These are phyloP conservation scores for Colletotrichum acutatum DNA, from an alignment of 2,329 filamentous ascomycete genomes.

Conservation along the genomic window DNA sequence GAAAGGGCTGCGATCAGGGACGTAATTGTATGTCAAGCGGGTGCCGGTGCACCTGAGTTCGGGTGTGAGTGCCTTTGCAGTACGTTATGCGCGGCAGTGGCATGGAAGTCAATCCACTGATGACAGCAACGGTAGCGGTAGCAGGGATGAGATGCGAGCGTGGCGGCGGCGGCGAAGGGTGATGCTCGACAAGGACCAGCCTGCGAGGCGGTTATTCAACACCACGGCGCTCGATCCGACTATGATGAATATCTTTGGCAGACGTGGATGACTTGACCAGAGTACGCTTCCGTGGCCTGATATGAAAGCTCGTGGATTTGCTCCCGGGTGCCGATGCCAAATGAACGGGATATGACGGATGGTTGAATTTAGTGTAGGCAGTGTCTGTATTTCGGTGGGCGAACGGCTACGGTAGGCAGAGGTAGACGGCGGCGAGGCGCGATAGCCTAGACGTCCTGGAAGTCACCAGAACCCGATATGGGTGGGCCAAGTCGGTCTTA, in stretches of 20 bases:
- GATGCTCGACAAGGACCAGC: constrained; percentile 14
- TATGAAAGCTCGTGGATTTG: background rate
- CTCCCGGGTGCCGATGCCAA: background rate
- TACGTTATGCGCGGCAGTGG: constrained; percentile 1
- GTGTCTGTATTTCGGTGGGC: background rate
- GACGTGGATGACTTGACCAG: constrained; percentile 1
- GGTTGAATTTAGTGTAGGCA: background rate
- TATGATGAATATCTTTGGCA: background rate
- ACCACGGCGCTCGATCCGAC: background rate
- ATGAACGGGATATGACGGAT: constrained; percentile 1
- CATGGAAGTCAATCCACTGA: constrained; percentile 3
- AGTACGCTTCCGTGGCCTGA: background rate
- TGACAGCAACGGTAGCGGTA: background rate
- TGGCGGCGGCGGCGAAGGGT: constrained; percentile 8
- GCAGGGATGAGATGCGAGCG: constrained; percentile 19
- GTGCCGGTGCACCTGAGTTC: background rate
- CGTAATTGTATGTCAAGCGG: constrained; percentile 1
- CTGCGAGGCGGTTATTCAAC: constrained; percentile 3
- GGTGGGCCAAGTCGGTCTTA: background rate
- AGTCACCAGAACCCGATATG: background rate
- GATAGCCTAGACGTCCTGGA: background rate
- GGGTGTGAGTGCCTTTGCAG: background rate
- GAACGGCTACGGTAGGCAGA: background rate
- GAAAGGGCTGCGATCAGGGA: constrained; percentile 15
- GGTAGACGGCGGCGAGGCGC: background rate